Conservation (phyloP, 192 early-diverging fungal genomes). For the Spinellus fusiger region DNA sequence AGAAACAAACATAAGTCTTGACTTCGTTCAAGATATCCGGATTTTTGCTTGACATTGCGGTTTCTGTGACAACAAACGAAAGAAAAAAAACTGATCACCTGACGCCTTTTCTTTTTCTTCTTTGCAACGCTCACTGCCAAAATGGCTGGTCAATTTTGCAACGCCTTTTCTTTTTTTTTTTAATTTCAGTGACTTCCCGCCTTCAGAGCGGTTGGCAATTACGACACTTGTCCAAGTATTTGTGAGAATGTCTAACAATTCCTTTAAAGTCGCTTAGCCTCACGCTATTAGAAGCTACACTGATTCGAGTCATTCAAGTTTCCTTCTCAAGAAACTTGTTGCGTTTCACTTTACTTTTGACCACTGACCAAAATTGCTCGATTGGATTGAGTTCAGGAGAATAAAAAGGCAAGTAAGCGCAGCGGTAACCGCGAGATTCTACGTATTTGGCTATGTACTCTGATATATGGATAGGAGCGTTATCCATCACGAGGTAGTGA, state of each 20-base stretch:
- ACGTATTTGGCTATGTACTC: slow-evolving; percentile 1
- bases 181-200: too few relatives aligned
- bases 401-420: slow-evolving; percentile 17
- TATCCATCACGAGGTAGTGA: slow-evolving; percentile 23
- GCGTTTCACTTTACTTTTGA: slow-evolving; percentile 11
- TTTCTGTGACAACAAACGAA: slow-evolving; percentile 1
- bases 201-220: slow-evolving; percentile 2
- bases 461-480: slow-evolving; percentile 14
- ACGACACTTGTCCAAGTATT: slow-evolving; percentile 7
- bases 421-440: background rate
- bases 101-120: background rate
- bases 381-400: slow-evolving; percentile 25
- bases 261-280: background rate
- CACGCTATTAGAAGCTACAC: slow-evolving; percentile 10
- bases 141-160: slow-evolving; percentile 3
- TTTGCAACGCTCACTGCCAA: slow-evolving; percentile 2
- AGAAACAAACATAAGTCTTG: slow-evolving; percentile 1
- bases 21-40: background rate
- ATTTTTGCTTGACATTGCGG: slow-evolving; percentile 3
- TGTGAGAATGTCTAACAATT: background rate
- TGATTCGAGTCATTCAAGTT: slow-evolving; percentile 1
- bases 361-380: slow-evolving; percentile 23
- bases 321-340: too few relatives aligned
- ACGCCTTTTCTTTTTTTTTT: background rate
- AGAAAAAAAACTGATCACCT: slow-evolving; percentile 1